Conservation (phyloP, 2,329 filamentous ascomycete species). For the Phoma sp. region DNA sequence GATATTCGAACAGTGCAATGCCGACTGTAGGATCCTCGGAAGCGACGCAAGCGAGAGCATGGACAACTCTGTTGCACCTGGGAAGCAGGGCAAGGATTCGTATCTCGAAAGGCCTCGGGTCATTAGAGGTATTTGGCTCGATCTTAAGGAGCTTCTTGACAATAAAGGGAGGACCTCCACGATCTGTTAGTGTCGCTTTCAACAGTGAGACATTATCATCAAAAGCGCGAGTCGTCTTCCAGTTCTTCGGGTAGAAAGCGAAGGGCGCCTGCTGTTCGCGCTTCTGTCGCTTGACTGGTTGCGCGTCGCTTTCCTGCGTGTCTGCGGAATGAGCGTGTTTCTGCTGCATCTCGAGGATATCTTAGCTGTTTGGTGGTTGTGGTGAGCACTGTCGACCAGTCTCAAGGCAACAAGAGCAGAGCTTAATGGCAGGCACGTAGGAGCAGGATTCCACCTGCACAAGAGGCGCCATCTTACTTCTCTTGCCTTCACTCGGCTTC, state of each 20-base stretch:
- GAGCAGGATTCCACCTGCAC: not conserved
- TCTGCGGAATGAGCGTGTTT: conserved; percentile 1
- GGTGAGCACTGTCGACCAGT: not conserved
- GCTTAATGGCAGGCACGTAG: not conserved
- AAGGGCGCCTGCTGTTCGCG: not conserved
- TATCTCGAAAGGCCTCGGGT: conserved; percentile 21
- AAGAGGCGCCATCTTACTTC: not conserved
- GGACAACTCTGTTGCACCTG: conserved; percentile 28
- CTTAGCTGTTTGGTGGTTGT: not conserved
- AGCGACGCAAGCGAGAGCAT: conserved; percentile 13
- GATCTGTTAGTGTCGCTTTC: not conserved
- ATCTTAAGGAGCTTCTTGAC: conserved; percentile 29
- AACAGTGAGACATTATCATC: not conserved
- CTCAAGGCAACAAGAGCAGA: not conserved
- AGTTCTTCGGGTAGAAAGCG: not conserved
- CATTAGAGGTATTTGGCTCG: not conserved
- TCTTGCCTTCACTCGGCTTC: conserved; percentile 1
- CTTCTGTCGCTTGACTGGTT: not conserved
- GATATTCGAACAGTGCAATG: conserved; percentile 29
- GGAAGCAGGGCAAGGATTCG: conserved; percentile 20
- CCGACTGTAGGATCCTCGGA: conserved; percentile 15
- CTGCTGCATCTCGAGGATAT: not conserved
- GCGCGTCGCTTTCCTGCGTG: not conserved
- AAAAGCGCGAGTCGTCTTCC: not conserved
- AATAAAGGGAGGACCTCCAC: conserved; percentile 8